phyloP scores from a whole-genome alignment of 306 rosid species.

The Senna tora region DNA sequence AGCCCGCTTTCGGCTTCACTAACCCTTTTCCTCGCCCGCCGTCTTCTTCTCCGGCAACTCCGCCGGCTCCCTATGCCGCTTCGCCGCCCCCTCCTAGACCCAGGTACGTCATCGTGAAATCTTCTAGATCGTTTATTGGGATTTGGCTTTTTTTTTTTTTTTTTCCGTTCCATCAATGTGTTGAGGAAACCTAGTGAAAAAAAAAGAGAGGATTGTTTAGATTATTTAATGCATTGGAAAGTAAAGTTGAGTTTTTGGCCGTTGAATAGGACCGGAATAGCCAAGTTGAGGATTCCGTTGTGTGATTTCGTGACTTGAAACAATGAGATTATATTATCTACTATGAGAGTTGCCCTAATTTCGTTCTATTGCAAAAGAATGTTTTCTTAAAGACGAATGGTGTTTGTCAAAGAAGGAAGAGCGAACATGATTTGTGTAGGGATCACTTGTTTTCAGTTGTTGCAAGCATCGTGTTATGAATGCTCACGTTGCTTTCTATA shows the following conservation, averaged over 20 bases:
- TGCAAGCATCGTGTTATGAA: constrained; percentile 7
- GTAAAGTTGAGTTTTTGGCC: neutral
- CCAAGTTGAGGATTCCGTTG: neutral
- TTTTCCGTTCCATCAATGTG: neutral
- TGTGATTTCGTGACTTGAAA: neutral
- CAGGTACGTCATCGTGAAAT: constrained; percentile 3
- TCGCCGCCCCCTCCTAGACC: constrained; percentile 5
- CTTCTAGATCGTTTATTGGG: neutral
- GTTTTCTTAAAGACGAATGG: neutral
- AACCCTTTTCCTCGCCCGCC: neutral
- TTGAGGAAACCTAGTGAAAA: neutral
- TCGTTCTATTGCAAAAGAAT: neutral
- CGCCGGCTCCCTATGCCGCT: neutral
- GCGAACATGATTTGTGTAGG: neutral
- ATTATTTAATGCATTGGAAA: neutral
- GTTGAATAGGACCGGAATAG: neutral
- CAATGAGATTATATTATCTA: neutral
- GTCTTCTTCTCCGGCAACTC: neutral
- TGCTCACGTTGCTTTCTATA: neutral
- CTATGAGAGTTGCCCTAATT: neutral
- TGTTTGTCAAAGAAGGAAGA: neutral
- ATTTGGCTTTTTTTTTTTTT: neutral
- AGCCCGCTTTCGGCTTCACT: neutral
- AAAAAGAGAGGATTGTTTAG: neutral
- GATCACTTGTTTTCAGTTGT: neutral